A percentile compares a stretch with the other conserved stretches of the same genome.
Evolutionary conservation across 2,329 filamentous ascomycete genomes (phyloP).

Genomic region (Pseudogymnoascus sp.): DNA sequence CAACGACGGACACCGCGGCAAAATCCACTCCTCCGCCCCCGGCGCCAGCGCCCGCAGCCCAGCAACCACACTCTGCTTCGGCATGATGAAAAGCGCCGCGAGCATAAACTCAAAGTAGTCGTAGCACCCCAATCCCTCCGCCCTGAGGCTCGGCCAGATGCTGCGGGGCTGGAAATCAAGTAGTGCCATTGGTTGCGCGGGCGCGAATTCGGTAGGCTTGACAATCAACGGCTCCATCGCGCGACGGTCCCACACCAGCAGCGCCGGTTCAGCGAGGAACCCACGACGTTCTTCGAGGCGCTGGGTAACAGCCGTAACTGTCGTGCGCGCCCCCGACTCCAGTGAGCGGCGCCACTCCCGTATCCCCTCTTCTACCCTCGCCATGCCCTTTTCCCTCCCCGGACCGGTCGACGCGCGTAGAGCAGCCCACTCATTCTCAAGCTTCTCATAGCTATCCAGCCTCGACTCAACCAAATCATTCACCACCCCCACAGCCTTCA

Average conservation of each 20-base stretch:
- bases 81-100: slow-evolving; percentile 31
- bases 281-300: slow-evolving; percentile 46
- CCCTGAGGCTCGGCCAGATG: slow-evolving; percentile 39
- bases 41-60: slow-evolving; percentile 47
- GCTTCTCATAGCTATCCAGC: neutral
- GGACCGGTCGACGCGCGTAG: neutral
- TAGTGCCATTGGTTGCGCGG: slow-evolving; percentile 46
- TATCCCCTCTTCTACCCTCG: slow-evolving; percentile 17
- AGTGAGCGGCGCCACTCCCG: slow-evolving; percentile 18
- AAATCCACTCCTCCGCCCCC: slow-evolving; percentile 48
- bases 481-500: neutral
- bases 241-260: slow-evolving; percentile 61
- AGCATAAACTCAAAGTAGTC: slow-evolving; percentile 47
- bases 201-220: slow-evolving; percentile 55
- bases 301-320: neutral
- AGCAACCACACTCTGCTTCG: slow-evolving; percentile 31
- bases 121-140: slow-evolving; percentile 29
- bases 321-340: neutral
- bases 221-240: slow-evolving; percentile 59
- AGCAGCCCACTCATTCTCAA: neutral
- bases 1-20: slow-evolving; percentile 40
- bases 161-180: slow-evolving; percentile 58
- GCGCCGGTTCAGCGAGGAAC: slow-evolving; percentile 39
- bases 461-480: neutral
- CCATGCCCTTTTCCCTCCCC: slow-evolving; percentile 17